Evolutionary conservation across 768 basidiomycete genomes (phyloP).

Genomic region (Piloderma croceum): DNA sequence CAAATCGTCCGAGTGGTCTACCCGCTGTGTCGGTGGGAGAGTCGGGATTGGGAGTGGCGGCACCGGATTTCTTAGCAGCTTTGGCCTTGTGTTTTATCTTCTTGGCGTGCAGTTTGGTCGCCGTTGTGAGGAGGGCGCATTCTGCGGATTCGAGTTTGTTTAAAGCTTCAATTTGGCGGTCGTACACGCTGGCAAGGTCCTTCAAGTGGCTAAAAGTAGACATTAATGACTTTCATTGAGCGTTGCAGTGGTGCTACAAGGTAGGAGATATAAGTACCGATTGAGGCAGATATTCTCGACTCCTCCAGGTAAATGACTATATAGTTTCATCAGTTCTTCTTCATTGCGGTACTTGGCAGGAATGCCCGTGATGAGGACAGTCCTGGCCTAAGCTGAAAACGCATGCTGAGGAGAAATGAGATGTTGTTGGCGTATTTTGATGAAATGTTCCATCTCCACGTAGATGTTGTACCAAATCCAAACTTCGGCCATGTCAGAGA

Average conservation of each 20-base stretch:
- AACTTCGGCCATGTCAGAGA: slow-evolving; percentile 33
- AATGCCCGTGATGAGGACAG: slow-evolving; percentile 87
- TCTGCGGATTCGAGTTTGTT: slow-evolving; percentile 84
- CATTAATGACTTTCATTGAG: too few species aligned
- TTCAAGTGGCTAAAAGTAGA: slow-evolving; percentile 59
- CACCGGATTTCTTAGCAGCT: slow-evolving; percentile 23
- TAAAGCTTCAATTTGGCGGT: slow-evolving; percentile 67
- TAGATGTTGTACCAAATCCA: slow-evolving; percentile 86
- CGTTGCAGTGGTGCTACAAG: too few species aligned
- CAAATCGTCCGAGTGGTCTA: too few species aligned
- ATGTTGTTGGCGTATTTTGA: slow-evolving; percentile 74
- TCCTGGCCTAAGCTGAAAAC: slow-evolving; percentile 78
- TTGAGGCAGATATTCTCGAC: slow-evolving; percentile 91
- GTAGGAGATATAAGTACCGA: slow-evolving; percentile 39
- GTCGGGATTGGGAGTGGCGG: not conserved
- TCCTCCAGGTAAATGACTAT: slow-evolving; percentile 84
- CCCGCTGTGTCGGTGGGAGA: too few species aligned
- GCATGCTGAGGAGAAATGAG: slow-evolving; percentile 73
- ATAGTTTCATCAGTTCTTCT: slow-evolving; percentile 58
- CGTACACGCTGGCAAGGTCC: slow-evolving; percentile 77
- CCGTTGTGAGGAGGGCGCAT: slow-evolving; percentile 68
- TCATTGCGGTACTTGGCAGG: slow-evolving; percentile 74
- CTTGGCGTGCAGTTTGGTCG: slow-evolving; percentile 62
- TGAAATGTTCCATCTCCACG: slow-evolving; percentile 74
- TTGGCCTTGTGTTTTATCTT: slow-evolving; percentile 42